Percentiles rank a stretch among this genome's conserved stretches.
These are phyloP conservation scores for Komagataella pseudopastoris DNA, from an alignment of 805 yeast species.

Conservation along the genomic window DNA sequence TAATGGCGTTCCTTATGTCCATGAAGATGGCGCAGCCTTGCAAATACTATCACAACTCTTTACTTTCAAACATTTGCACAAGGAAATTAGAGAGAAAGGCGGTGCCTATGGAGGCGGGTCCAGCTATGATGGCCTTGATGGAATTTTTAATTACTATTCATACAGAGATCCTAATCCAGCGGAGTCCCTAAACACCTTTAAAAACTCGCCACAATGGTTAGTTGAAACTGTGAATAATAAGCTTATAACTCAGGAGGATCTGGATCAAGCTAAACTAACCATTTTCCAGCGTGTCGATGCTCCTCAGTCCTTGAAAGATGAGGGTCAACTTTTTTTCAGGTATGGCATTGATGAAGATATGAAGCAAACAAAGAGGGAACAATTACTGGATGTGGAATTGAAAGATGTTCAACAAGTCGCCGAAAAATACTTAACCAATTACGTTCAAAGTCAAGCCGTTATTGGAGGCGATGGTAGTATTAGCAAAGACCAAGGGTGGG, in stretches of 20 bases:
- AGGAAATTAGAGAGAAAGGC: constrained; percentile 86
- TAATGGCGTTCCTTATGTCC: constrained; percentile 51
- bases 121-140: constrained; percentile 66
- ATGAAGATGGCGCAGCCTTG: constrained; percentile 71
- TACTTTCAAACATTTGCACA: constrained; percentile 74
- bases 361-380: constrained; percentile 70
- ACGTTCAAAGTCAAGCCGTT: not conserved
- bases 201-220: constrained; percentile 35
- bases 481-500: not conserved
- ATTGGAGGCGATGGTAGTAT: not conserved
- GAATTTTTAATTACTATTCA: constrained; percentile 70
- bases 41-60: constrained; percentile 72
- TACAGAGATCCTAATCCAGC: constrained; percentile 88
- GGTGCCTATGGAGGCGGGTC: constrained; percentile 99
- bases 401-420: constrained; percentile 51
- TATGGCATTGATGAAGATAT: constrained; percentile 65
- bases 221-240: constrained; percentile 11
- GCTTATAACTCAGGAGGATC: constrained; percentile 44
- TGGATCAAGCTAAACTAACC: constrained; percentile 83
- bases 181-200: constrained; percentile 50
- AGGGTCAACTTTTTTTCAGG: constrained; percentile 55
- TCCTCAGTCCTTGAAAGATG: constrained; percentile 68
- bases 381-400: constrained; percentile 50
- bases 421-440: constrained; percentile 32
- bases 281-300: constrained; percentile 89